Conservation (phyloP, 495 filamentous ascomycete genomes). For the Tuber calosporum region DNA sequence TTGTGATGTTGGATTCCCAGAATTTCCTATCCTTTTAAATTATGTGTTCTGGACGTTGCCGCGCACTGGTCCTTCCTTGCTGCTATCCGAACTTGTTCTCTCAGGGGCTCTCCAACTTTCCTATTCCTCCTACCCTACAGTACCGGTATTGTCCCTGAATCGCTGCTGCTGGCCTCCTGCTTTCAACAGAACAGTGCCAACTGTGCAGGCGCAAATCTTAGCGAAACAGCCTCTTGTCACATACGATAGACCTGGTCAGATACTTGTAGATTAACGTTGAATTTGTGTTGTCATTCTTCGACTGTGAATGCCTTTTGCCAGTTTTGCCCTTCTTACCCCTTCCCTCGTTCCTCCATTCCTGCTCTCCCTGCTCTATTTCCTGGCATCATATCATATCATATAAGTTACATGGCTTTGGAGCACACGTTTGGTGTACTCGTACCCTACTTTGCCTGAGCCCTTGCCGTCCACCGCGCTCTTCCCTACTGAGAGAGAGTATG, state of each 20-base stretch:
- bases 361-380: constrained; percentile 10
- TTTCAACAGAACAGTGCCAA: neutral
- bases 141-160: neutral
- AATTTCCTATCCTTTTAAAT: neutral
- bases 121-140: no score
- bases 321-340: neutral
- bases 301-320: neutral
- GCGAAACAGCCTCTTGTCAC: neutral
- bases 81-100: neutral
- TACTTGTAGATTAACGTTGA: neutral
- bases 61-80: neutral
- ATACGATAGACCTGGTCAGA: neutral
- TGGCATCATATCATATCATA: no score
- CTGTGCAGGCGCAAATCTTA: neutral
- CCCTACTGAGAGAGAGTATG: neutral
- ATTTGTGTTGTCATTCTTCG: neutral
- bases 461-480: neutral
- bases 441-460: neutral
- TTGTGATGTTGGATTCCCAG: neutral
- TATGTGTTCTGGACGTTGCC: neutral
- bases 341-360: constrained; percentile 4
- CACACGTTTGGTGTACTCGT: neutral
- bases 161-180: neutral
- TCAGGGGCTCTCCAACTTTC: neutral
- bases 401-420: neutral